Base-by-base conservation (phyloP, 2,329 filamentous ascomycete genomes). In the Colletotrichum aenigma region DNA sequence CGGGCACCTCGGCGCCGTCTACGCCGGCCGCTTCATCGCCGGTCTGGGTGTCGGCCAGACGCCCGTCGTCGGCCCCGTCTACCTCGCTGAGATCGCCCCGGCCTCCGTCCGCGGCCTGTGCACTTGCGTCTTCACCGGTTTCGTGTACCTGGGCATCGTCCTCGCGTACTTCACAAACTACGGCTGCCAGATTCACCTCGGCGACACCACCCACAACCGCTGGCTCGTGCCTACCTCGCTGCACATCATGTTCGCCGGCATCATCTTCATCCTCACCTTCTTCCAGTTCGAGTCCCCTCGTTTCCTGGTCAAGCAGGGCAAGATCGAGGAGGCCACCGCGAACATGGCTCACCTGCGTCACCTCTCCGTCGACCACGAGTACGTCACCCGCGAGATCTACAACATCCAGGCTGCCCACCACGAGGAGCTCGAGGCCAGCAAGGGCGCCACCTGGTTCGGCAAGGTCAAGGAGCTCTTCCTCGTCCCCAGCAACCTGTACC, bases 141-240 rank as follows among this genome's bases (percentile, higher is more conserved):
- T 85, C 66, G 94, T 96, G 26, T 96, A 96, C 81, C 84, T 94
- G 69, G 94, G 94, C 28, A 95, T 96, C 76, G 93, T 96, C 79
- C 87, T 96, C 18, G 94, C 93, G 10, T 96, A 96, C 85, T 96
- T 95, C 80, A 91, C 93, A 75, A 94, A 93, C 82, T 94, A 93
- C 81, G 92, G 92, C 74, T 87, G 85, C 70, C 82, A 87, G 72
- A 70, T 91, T 58, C 85, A 91, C 81, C 84, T 92, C 26, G 82
- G 84, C 28, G 85, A 87, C 65, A 79, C 82, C n/a, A 86, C 85
- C 4, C 84, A 86, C 72, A 85, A 86, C 70, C 87, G 88, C 77
- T 92, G 90, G 90, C 88, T 94, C 58, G 90, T 95, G 0, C 94
- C 94, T 0, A 95, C 93, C 56, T 92, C 91, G 78, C 87, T 96